Percentiles rank a stretch among this genome's conserved stretches.
Conservation (phyloP, 305 asterid genomes). For the Andrographis paniculata region DNA sequence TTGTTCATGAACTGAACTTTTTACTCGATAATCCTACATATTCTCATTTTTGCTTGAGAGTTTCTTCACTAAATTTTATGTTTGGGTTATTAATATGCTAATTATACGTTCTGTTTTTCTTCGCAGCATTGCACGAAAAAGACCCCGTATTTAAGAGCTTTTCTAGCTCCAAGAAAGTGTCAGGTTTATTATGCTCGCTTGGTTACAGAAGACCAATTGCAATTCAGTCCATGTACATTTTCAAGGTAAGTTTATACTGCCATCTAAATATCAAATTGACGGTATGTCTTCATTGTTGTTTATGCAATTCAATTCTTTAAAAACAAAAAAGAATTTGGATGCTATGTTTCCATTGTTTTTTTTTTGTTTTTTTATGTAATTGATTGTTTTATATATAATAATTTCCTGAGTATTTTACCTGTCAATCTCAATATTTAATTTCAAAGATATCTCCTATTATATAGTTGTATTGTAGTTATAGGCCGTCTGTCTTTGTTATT, state of each 20-base stretch:
- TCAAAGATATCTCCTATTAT: no score
- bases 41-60: constrained; percentile 1
- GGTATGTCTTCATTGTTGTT: not conserved
- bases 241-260: constrained; percentile 46
- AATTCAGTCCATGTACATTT: constrained; percentile 94
- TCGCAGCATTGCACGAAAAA: constrained; percentile 71
- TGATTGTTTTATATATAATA: no score
- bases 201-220: constrained; percentile 61
- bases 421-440: no score
- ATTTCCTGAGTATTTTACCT: no score
- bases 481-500: no score
- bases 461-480: no score
- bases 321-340: no score
- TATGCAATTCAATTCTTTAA: not conserved
- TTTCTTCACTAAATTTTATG: not conserved
- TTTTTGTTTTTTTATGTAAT: no score
- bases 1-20: no score
- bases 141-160: constrained; percentile 68
- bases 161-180: constrained; percentile 50
- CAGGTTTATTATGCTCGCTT: constrained; percentile 47
- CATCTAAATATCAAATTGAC: not conserved
- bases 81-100: not conserved
- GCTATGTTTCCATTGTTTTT: no score
- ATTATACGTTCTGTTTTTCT: constrained; percentile 3
- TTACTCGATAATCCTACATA: no score